phyloP scores from a whole-genome alignment of 768 basidiomycete genomes.

The Nidularia sp. region DNA sequence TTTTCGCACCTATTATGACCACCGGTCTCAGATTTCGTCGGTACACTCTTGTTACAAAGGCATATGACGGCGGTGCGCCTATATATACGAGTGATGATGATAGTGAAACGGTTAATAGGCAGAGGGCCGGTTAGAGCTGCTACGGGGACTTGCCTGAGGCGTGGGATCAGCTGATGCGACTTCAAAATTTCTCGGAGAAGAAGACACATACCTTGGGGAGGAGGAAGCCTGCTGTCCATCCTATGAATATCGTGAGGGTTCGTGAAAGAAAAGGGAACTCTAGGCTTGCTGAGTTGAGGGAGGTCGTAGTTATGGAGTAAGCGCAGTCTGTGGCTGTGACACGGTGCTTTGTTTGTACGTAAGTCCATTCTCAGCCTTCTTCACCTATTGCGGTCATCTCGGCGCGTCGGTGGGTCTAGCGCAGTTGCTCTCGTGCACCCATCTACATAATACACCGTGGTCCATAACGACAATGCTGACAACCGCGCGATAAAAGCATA shows the following conservation, averaged over 20 bases:
- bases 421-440: too few species aligned
- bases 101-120: too few species aligned
- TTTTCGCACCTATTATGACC: slow-evolving; percentile 37
- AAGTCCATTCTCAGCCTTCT: slow-evolving; percentile 5
- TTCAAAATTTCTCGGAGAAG: too few species aligned
- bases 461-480: too few species aligned
- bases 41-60: slow-evolving; percentile 55
- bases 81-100: too few species aligned
- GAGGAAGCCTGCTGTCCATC: slow-evolving; percentile 36
- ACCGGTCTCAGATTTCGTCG: slow-evolving; percentile 56
- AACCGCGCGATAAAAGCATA: too few species aligned
- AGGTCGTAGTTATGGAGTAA: slow-evolving; percentile 3
- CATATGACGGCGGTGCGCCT: slow-evolving; percentile 3
- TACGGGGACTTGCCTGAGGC: too few species aligned
- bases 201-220: slow-evolving; percentile 29
- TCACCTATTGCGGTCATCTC: background rate
- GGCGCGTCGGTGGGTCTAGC: too few species aligned
- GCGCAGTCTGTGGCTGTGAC: slow-evolving; percentile 3
- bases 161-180: too few species aligned
- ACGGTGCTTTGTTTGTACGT: slow-evolving; percentile 3
- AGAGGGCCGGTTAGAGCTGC: too few species aligned
- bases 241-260: background rate
- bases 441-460: too few species aligned
- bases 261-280: background rate
- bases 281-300: slow-evolving; percentile 1